phyloP scores from a whole-genome alignment of 2,329 filamentous ascomycete species.

The Diaporthe citri region DNA sequence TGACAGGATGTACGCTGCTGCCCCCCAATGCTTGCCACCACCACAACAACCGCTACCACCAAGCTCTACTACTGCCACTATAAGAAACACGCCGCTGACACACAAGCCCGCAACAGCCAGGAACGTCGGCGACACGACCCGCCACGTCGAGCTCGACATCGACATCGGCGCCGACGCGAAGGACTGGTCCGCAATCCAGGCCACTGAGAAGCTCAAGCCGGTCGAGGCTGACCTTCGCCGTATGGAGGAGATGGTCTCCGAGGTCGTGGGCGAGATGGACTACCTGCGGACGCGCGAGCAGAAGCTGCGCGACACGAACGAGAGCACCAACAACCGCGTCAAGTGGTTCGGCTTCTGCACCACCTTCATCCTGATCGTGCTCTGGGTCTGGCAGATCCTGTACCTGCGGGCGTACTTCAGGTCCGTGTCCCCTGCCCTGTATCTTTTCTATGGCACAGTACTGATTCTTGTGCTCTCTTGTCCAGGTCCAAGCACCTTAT shows the following conservation, averaged over 20 bases:
- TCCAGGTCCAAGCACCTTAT: conserved; percentile 78
- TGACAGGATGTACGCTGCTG: conserved; percentile 73
- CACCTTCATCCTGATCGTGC: conserved; percentile 87
- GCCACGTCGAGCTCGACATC: conserved; percentile 90
- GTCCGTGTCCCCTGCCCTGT: conserved; percentile 51
- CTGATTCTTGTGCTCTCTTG: conserved; percentile 29
- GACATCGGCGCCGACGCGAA: conserved; percentile 97
- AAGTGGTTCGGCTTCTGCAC: conserved; percentile 98
- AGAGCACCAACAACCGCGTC: conserved; percentile 98
- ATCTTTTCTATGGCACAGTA: neutral
- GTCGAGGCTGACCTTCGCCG: conserved; percentile 94
- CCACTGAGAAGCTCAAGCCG: conserved; percentile 96
- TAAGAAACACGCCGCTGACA: conserved; percentile 25
- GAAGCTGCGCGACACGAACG: conserved; percentile 97
- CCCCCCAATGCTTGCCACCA: neutral
- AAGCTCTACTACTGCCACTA: neutral
- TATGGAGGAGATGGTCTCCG: conserved; percentile 89
- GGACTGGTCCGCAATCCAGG: conserved; percentile 97
- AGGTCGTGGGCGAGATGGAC: conserved; percentile 95
- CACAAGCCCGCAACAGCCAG: conserved; percentile 35
- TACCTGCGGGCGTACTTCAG: conserved; percentile 98
- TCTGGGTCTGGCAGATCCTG: conserved; percentile 97
- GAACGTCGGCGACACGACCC: conserved; percentile 64
- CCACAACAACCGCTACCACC: neutral
- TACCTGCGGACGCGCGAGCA: conserved; percentile 92